Evolutionary conservation across 495 filamentous ascomycete genomes (phyloP), one percentile per base, ranked within the genome.

Genomic region (Daldinia vernicosa): DNA sequence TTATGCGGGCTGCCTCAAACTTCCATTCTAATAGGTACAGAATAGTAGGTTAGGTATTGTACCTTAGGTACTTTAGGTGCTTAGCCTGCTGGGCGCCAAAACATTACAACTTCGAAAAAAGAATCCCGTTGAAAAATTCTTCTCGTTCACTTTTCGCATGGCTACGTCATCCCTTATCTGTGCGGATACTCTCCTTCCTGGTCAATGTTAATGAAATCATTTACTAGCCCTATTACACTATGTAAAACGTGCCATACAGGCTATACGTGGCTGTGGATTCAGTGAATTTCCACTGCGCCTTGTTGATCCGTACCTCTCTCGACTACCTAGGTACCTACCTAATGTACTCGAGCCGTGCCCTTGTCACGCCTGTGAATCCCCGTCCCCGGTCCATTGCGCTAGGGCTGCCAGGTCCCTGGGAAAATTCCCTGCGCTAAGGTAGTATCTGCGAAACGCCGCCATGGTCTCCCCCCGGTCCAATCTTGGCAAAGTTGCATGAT

Each of bases 361-460:
- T 53, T 32, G 27, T 32, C 63, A 24, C 19, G 50, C 7, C 50
- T 57, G 22, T 61, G 24, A 27, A 56, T 56, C 53, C 17, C 53
- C 27, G 28, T 22, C 67, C 56, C 50, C 26, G 30, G 66, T 47
- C 43, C 1, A 27, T 59, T 24, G 32, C 50, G 51, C 32, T 57
- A 60, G 63, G 68, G 62, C 58, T 66, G 69, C 69, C 69, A 45
- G 69, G 69, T 63, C 69, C 51, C 58, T 67, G 69, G 69, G 63
- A 66, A 27, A n/a, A 39, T 47, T 55, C 35, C 53, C 53, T 63
- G 58, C 35, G 58, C 33, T 63, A 67, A 33, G 58, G 69, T 71
- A 37, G 47, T 52, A 71, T 67, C 45, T 33, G 53, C 33, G 24
- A 59, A 59, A 43, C 56, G 56, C 35, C 56, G 56, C 35, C 56